A percentile compares a stretch with the other conserved stretches of the same genome.
Conservation (phyloP, 768 basidiomycete species). For the Pulveroboletus sp. region DNA sequence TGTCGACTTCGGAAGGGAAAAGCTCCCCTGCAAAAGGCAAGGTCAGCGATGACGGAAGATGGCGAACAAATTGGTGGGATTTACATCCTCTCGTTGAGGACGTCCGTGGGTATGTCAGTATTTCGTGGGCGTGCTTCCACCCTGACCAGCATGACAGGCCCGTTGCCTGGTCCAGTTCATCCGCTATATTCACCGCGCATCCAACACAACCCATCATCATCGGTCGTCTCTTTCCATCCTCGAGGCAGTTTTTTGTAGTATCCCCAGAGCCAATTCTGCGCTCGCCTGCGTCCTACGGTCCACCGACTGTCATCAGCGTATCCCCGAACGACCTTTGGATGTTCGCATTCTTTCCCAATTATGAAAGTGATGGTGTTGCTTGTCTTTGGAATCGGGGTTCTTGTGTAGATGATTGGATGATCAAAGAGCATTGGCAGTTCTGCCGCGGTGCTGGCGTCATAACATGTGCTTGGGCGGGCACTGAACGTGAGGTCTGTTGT, state of each 20-base stretch:
- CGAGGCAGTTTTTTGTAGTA: constrained; percentile 56
- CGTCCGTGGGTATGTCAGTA: constrained; percentile 43
- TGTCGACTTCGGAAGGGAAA: constrained; percentile 26
- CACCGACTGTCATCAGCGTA: constrained; percentile 59
- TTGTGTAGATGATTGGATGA: constrained; percentile 59
- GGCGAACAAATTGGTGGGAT: constrained; percentile 75
- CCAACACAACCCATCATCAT: constrained; percentile 55
- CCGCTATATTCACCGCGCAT: constrained; percentile 67
- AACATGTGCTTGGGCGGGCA: constrained; percentile 57
- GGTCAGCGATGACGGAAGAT: constrained; percentile 46
- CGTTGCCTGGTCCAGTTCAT: constrained; percentile 65
- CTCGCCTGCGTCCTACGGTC: constrained; percentile 48
- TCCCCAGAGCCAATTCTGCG: constrained; percentile 49
- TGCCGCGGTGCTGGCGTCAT: constrained; percentile 54
- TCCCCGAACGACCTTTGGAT: constrained; percentile 59
- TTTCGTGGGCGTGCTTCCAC: not conserved
- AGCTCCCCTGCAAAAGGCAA: constrained; percentile 51
- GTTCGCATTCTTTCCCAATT: constrained; percentile 71
- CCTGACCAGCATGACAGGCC: constrained; percentile 42
- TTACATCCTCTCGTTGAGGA: constrained; percentile 58
- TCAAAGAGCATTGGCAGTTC: constrained; percentile 55
- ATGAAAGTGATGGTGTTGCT: constrained; percentile 50
- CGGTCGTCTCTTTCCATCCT: constrained; percentile 66
- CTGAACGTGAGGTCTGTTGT: constrained; percentile 52
- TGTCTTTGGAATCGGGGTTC: constrained; percentile 62